These are phyloP conservation scores for Scheffersomyces ergatensis DNA, from an alignment of 805 yeast species.

Conservation along the genomic window DNA sequence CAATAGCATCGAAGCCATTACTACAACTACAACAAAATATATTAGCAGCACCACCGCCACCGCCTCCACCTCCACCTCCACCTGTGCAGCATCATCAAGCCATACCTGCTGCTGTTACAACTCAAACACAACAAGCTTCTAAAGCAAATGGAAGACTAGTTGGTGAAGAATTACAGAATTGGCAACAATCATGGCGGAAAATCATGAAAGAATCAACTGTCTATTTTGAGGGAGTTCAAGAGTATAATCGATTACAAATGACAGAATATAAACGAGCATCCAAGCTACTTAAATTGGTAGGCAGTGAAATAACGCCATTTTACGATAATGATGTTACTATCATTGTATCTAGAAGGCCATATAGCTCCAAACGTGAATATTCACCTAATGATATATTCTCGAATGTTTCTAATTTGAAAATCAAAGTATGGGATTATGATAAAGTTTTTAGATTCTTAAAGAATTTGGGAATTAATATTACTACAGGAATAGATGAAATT, in stretches of 20 bases:
- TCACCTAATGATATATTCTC: conserved; percentile 60
- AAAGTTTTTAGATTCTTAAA: conserved; percentile 78
- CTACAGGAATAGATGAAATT: conserved; percentile 17
- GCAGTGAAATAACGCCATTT: conserved; percentile 42
- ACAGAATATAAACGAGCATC: conserved; percentile 41
- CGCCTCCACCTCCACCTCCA: background rate
- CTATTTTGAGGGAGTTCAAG: conserved; percentile 57
- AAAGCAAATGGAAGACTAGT: conserved; percentile 27
- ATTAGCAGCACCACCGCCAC: background rate
- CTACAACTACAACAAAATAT: background rate
- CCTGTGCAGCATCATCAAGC: background rate
- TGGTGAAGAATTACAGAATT: conserved; percentile 48
- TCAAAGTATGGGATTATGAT: conserved; percentile 86
- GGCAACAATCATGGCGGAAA: conserved; percentile 67
- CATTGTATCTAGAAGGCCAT: conserved; percentile 66
- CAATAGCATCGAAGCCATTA: background rate
- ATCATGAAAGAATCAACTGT: conserved; percentile 59
- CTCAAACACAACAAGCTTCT: conserved; percentile 1
- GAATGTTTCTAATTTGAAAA: conserved; percentile 56
- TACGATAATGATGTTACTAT: conserved; percentile 66
- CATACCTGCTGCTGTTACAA: conserved; percentile 2
- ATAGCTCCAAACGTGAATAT: conserved; percentile 40
- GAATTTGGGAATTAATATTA: conserved; percentile 45
- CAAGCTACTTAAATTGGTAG: conserved; percentile 45
- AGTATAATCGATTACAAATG: conserved; percentile 32